Base-by-base conservation (phyloP, 441 rosid species). In the Erodium trifolium region DNA sequence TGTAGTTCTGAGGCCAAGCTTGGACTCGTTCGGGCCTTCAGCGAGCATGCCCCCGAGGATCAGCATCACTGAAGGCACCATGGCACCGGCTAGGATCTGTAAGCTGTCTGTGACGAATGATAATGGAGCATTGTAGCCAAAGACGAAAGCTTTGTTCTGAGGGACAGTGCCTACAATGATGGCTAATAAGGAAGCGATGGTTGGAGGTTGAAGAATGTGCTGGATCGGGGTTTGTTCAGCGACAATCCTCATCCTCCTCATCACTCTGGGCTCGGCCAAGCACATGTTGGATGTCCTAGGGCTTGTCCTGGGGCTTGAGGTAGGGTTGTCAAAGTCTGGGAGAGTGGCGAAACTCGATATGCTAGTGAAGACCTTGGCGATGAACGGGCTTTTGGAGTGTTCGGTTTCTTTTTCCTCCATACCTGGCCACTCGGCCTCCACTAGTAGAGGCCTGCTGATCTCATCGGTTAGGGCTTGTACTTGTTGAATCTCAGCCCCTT, bases 41-140 rank as follows among this genome's bases (percentile, higher is more conserved):
- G 98, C 79, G 47, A 93, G 86, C 95, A 91, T 89, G 43, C 98
- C 98, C 16, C 98, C 93, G 29, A 91, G 97, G 2, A 93, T 78
- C 70, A 93, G 97, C 98, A 89, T 91, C 79, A 88, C 98, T 0
- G 97, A 93, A 1, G 98, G 97, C 67, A 93, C 98, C 93, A 83
- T 84, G 16, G 96, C 97, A 1, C 87, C 89, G 0, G 77, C 98
- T 79, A 93, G 67, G 68, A 93, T 91, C 75, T 85, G 82, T 66
- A 93, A 79, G 76, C 97, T 93, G 75, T 91, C 98, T 0, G 89
- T 93, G 18, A 89, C 0, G 66, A 91, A 91, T 63, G 96, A 86
- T 16, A 91, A 78, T 0, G 95, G 95, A 70, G 97, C 96, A 75
- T 91, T 88, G 10, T 85, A 74, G 14, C 97, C 95, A 71, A 91